A percentile compares a stretch with the other conserved stretches of the same genome.
Conservation (phyloP, 139 green algal genomes). For the Ulvella scutata region DNA sequence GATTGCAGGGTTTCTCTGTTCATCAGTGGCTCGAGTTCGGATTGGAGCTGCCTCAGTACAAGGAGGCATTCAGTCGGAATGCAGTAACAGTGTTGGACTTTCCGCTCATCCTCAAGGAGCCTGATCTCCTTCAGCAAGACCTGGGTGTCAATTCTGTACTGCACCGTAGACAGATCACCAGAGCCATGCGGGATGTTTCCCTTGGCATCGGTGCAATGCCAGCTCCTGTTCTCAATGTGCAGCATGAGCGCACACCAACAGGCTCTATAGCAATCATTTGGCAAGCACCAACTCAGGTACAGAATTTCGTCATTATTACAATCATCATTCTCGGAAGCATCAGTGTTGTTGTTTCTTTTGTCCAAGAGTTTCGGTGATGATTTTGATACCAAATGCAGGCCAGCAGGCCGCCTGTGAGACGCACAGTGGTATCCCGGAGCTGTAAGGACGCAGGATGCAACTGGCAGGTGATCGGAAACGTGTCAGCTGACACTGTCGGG, state of each 20-base stretch:
- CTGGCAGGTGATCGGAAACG: not conserved
- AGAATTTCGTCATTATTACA: too few relatives aligned
- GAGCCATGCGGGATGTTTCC: not conserved
- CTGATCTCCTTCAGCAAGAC: not conserved
- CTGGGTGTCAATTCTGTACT: not conserved
- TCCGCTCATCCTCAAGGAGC: not conserved
- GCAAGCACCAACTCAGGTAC: too few relatives aligned
- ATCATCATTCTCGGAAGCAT: too few relatives aligned
- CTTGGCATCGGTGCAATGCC: not conserved
- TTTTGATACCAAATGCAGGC: not conserved
- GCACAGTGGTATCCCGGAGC: not conserved
- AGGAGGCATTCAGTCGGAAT: not conserved
- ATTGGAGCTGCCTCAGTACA: not conserved
- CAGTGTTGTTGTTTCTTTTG: too few relatives aligned
- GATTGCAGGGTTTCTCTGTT: not conserved
- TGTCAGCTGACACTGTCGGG: not conserved
- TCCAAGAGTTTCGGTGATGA: too few relatives aligned
- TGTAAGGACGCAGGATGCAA: not conserved
- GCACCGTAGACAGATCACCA: not conserved
- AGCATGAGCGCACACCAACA: too few relatives aligned
- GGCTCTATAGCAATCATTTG: too few relatives aligned
- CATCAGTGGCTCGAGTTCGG: not conserved
- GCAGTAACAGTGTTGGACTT: not conserved
- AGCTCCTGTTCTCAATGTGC: not conserved
- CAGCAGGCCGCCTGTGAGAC: not conserved